Base-by-base conservation (phyloP, 2,329 filamentous ascomycete species). In the Aureobasidium sp. region DNA sequence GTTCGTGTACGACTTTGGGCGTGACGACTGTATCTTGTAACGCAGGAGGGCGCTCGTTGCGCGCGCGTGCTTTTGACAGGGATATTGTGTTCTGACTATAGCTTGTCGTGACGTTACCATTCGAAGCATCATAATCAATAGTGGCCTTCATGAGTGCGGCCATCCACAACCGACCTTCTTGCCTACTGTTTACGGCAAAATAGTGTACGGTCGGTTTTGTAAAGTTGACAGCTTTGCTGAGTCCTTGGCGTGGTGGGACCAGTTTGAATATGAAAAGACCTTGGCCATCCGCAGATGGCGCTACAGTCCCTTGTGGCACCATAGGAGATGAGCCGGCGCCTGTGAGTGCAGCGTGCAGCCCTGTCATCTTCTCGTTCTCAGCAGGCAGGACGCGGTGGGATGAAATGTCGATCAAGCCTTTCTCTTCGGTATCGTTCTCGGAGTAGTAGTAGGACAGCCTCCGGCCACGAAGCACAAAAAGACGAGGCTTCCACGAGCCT, bases 51-150 rank as follows among this genome's bases (percentile, higher is more conserved):
- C 94, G 84, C 70, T 96, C 90, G 60, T 88, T 88, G 85, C 95
- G 89, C 64, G 87, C 83, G 61, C 87, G 85, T 13, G 94, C 94
- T 75, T 96, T 96, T 60, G 87, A 83, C 7, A 99, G 83, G 27
- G 89, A 94, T 60, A 99, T 96, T 0, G 94, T 99, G 78, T 95
- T 94, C 71, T 96, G 92, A 71, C 96, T 93, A 75, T 97, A 97
- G 3, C 91, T 96, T 3, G 89, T 94, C 21, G 90, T 91, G 62
- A 96, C 86, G 10, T 87, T 84, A 63, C 88, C 83, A 57, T 67
- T 68, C 4, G 83, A 83, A 68, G 84, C 77, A 67, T 99, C 94
- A 63, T 93, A 87, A 70, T 97, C 93, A 67, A 99, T 99, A 1
- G 94, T 99, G 11, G 94, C 94, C 76, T 99, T 99, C 90, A 99